Evolutionary conservation across 23 red algal species (phyloP), one percentile per base, ranked within the genome.

Genomic region (Gracilaria vermiculophylla): DNA sequence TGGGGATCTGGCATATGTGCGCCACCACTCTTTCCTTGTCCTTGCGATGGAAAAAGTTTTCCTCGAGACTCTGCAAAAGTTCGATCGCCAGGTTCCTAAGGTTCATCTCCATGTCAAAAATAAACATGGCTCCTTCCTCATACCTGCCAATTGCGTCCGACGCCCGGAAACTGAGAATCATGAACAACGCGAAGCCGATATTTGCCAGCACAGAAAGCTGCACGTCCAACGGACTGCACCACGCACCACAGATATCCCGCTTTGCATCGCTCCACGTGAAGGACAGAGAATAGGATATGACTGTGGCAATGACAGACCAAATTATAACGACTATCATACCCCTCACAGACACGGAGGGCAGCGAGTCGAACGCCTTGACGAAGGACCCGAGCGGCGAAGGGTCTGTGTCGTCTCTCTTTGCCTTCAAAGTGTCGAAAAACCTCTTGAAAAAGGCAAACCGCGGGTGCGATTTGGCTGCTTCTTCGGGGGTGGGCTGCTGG

Each of bases 191-290:
- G 35, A 86, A 86, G 21, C 81, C 81, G 32, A 86, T 74, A 17
- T 86, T 64, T 21, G 51, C 61, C 44, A 86, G 39, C 23, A 86
- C 81, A 14, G 43, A 40, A 47, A 53, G 62, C 12, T 86, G 28
- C 28, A 86, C 81, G 16, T 86, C 81, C 0, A 86, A 35, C 9
- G 81, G 81, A 54, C 81, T 86, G 31, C 81, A 86, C 81, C 81
- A 86, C 0, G 42, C 42, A 16, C 21, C 41, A 52, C 81, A 86
- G 8, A 39, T 17, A 14, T 69, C 49, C 9, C 61, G 62, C 25
- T 58, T 57, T 19, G 17, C 42, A 12, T 53, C 58, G 45, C 20
- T 31, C 61, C 60, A 86, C 13, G 66, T 32, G 8, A 43, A 47
- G 31, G 61, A 70, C 5, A 70, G 47, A 9, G 21, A 21, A 47